phyloP scores from a whole-genome alignment of 2,329 filamentous ascomycete genomes.

The Talaromyces amestolkiae region DNA sequence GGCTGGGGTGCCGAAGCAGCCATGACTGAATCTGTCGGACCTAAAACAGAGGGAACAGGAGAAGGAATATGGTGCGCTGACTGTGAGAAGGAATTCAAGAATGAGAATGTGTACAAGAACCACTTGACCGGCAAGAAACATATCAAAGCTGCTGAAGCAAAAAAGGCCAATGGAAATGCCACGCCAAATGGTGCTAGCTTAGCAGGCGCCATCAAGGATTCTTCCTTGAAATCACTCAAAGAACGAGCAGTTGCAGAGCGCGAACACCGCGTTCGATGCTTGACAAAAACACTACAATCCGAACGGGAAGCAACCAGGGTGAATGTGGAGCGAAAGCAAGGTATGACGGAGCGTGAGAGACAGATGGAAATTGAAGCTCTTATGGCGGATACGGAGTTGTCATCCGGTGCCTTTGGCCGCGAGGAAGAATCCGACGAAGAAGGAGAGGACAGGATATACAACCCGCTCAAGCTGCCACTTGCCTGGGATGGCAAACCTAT shows the following conservation, averaged over 20 bases:
- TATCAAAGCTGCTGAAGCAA: constrained; percentile 72
- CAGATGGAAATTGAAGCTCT: constrained; percentile 90
- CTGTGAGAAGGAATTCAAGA: constrained; percentile 93
- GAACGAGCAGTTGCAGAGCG: constrained; percentile 87
- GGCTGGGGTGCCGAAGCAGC: constrained; percentile 68
- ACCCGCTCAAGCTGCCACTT: constrained; percentile 89
- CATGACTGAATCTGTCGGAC: constrained; percentile 41
- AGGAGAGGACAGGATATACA: constrained; percentile 88
- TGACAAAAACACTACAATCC: constrained; percentile 78
- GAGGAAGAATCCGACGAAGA: constrained; percentile 68
- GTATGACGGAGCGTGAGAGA: constrained; percentile 95
- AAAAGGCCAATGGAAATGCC: constrained; percentile 47
- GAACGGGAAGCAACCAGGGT: constrained; percentile 86
- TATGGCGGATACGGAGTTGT: constrained; percentile 59
- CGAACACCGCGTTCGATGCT: constrained; percentile 76
- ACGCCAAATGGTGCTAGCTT: constrained; percentile 29
- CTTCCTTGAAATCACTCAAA: constrained; percentile 60
- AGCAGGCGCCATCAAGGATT: constrained; percentile 21
- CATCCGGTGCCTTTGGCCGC: constrained; percentile 31
- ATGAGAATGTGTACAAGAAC: constrained; percentile 87
- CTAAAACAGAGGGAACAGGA: constrained; percentile 54
- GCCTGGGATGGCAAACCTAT: constrained; percentile 99
- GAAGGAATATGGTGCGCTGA: constrained; percentile 85
- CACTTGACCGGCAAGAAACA: constrained; percentile 93
- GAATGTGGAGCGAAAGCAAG: constrained; percentile 93